Base-by-base conservation (phyloP, 2,329 filamentous ascomycete genomes). In the Lachnellula subtilissima region DNA sequence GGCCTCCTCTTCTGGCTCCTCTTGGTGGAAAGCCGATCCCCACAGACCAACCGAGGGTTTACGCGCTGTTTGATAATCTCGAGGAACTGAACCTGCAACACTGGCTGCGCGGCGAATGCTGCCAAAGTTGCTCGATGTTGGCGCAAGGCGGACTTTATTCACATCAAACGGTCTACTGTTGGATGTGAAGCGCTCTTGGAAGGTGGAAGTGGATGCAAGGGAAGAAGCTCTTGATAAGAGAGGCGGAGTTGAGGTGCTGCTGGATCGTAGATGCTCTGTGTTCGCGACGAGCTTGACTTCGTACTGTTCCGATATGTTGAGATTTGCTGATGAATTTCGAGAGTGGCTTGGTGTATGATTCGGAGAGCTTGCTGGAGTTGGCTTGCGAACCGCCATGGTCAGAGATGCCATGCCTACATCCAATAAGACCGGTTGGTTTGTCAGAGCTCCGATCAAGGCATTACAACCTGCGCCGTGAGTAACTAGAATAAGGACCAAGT, bases 391-490 rank as follows among this genome's bases (percentile, higher is more conserved):
- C 4, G 93, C 93, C 85, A 97, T 88, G 1, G 93, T 97, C 49
- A 99, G 78, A 3, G 92, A 96, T 0, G 93, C 89, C 74, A 96
- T 89, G 28, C 87, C 87, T 15, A 97, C 88, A 68, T 97, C 92
- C 67, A 96, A 84, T 14, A 99, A 79, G 0, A 96, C 91, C 0
- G 94, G 93, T 67, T 96, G 89, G 58, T 93, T 89, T 0, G 92
- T 95, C 61, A 99, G 82, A 25, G 91, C 91, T 12, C 93, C 91
- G 60, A 99, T 92, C 46, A 99, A 74, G 2, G 94, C 94, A 74
- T 99, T 99, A 73, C 93, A 96, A 40, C 94, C 94, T 14, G 94
- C 94, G 23, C 93, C 93, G 69, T 99, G 94, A 0, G 94, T 96
- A 22, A 99, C 88, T 7, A 99, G 75, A 42, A 99, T 79, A 15